These are phyloP conservation scores for Trichomonas vaginalis DNA, from an alignment of 208 protist genomes.

Conservation along the genomic window DNA sequence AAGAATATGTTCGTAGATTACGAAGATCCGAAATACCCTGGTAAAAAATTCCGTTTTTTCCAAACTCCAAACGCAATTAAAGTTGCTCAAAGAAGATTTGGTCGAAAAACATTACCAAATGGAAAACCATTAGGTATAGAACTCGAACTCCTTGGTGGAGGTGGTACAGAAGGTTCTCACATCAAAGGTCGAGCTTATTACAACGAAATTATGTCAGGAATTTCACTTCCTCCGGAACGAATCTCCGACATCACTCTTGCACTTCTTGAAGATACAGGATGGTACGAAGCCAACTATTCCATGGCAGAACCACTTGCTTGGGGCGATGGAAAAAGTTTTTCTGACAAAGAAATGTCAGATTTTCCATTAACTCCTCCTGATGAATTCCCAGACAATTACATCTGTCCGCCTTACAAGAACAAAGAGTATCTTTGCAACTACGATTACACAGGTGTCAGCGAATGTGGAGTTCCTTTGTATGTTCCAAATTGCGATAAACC, in stretches of 20 bases:
- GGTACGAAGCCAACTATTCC: not conserved
- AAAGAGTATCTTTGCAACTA: not conserved
- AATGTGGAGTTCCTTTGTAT: not conserved
- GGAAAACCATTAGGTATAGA: not conserved
- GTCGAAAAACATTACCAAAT: not conserved
- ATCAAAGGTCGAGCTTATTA: not conserved
- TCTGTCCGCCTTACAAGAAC: not conserved
- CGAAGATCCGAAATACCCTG: not conserved
- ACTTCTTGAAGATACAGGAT: not conserved
- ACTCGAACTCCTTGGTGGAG: not conserved
- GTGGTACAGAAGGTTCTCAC: not conserved
- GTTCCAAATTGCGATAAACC: not conserved
- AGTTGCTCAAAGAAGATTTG: not conserved
- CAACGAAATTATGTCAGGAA: not conserved
- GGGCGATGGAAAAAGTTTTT: not conserved
- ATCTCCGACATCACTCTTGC: not conserved
- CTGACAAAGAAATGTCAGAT: not conserved
- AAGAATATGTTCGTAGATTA: not conserved
- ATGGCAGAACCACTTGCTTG: not conserved
- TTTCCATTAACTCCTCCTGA: not conserved
- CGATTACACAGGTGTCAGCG: not conserved
- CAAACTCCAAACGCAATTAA: not conserved
- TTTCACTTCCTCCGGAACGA: not conserved
- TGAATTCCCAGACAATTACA: not conserved
- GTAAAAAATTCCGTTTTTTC: not conserved